Conservation (phyloP, 2,329 filamentous ascomycete species). For the Harringtonia aguacate region DNA sequence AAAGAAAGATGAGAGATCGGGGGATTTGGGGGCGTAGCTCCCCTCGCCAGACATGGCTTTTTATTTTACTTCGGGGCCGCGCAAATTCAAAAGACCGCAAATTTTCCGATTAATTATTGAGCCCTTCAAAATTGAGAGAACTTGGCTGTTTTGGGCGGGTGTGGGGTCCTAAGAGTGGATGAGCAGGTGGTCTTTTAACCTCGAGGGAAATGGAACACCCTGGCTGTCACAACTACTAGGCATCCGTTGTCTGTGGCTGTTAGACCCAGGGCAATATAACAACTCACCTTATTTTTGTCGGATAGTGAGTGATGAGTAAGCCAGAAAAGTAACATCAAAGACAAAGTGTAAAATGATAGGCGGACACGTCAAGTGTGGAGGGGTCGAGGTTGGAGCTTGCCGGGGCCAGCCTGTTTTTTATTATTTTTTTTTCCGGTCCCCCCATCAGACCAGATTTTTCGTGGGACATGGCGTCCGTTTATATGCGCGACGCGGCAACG, state of each 20-base stretch:
- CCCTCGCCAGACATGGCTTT: slow-evolving; percentile 38
- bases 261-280: too few relatives aligned
- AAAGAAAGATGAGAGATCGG: slow-evolving; percentile 47
- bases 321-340: neutral
- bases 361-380: slow-evolving; percentile 1
- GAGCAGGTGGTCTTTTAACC: too few relatives aligned
- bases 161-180: neutral
- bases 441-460: slow-evolving; percentile 12
- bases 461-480: slow-evolving; percentile 35
- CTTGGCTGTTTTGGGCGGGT: slow-evolving; percentile 1
- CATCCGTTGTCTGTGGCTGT: too few relatives aligned
- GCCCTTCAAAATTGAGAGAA: too few relatives aligned
- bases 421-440: slow-evolving; percentile 2
- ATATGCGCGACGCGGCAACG: slow-evolving; percentile 31
- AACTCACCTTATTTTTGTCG: neutral
- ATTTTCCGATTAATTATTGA: neutral
- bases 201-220: too few relatives aligned
- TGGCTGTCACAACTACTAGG: neutral
- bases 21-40: slow-evolving; percentile 46
- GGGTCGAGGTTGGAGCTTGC: neutral
- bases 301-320: neutral
- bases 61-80: neutral
- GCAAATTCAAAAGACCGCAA: neutral
- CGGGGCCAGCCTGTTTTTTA: neutral
- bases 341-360: neutral